Conservation (phyloP, 2,329 filamentous ascomycete genomes). For the Plenodomus lindquistii region DNA sequence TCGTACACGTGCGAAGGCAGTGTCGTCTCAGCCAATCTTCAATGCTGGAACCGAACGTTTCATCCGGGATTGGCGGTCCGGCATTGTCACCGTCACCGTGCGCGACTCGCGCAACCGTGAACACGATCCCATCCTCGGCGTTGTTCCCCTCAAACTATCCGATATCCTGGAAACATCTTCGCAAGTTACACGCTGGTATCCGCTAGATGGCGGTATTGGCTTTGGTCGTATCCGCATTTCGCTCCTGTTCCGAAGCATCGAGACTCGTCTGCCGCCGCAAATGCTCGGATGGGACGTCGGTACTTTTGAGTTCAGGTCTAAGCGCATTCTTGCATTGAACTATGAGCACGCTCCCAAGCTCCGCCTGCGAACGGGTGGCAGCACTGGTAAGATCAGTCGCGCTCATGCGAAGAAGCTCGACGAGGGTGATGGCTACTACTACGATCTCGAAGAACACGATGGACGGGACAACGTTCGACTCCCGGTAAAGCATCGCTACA, state of each 20-base stretch:
- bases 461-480: slow-evolving; percentile 67
- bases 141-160: slow-evolving; percentile 84
- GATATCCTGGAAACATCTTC: slow-evolving; percentile 87
- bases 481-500: slow-evolving; percentile 87
- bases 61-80: slow-evolving; percentile 87
- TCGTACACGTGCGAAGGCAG: slow-evolving; percentile 91
- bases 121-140: slow-evolving; percentile 91
- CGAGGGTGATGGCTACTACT: slow-evolving; percentile 64
- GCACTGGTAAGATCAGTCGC: slow-evolving; percentile 69
- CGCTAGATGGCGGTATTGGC: slow-evolving; percentile 88
- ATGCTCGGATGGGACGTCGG: slow-evolving; percentile 95
- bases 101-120: slow-evolving; percentile 87
- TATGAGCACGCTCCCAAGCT: slow-evolving; percentile 70
- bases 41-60: slow-evolving; percentile 95
- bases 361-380: slow-evolving; percentile 81
- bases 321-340: slow-evolving; percentile 66
- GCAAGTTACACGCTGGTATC: slow-evolving; percentile 90
- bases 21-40: slow-evolving; percentile 94
- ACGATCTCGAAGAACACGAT: slow-evolving; percentile 58
- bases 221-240: slow-evolving; percentile 90
- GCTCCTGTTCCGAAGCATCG: slow-evolving; percentile 85
- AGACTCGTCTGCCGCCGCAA: slow-evolving; percentile 79
- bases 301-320: slow-evolving; percentile 83
- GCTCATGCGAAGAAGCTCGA: slow-evolving; percentile 63
- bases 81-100: slow-evolving; percentile 83